Base-by-base conservation (phyloP, 257 asterid species). In the Solanum gandarillasii region DNA sequence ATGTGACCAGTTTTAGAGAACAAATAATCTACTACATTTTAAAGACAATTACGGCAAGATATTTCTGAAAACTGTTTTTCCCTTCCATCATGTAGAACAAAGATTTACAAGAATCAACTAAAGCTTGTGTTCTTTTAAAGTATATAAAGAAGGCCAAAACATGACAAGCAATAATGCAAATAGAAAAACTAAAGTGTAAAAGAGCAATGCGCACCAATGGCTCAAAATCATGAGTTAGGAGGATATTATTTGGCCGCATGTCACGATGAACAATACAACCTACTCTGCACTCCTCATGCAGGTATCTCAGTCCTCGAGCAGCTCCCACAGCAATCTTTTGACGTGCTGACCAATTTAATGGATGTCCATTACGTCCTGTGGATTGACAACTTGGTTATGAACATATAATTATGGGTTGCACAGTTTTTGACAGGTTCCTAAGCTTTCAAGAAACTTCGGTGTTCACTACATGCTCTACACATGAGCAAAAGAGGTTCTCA, bases 231-330 rank as follows among this genome's bases (percentile, higher is more conserved):
- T 96, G 99, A 34, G 98, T 96, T 88, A 96, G 95, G 91, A 96
- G 98, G 91, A 96, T 95, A 94, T 95, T 96, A 89, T 94, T 96
- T 16, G 99, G 98, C 70, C 98, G 62, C 97, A 96, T 87, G 83
- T 95, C 99, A 41, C 98, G 98, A 88, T 96, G 98, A 86, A 96
- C 95, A 88, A 95, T 95, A 83, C 98, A 94, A 65, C 99, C 98
- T 8, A 96, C 97, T 93, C 99, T 92, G 90, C 98, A 96, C 90
- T 96, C 99, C 93, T 96, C 98, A 10, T 96, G 98, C 39, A 96
- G 98, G 90, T 94, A 96, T 83, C 98, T 93, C 93, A 96, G 88
- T 87, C 98, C 98, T 83, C 98, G 93, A 74, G 98, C 96, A 87
- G 98, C 99, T 87, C 99, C 99, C 36, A 92, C 89, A 4, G 98